Evolutionary conservation across 2,329 filamentous ascomycete species (phyloP).

Genomic region (Nemania sp.): DNA sequence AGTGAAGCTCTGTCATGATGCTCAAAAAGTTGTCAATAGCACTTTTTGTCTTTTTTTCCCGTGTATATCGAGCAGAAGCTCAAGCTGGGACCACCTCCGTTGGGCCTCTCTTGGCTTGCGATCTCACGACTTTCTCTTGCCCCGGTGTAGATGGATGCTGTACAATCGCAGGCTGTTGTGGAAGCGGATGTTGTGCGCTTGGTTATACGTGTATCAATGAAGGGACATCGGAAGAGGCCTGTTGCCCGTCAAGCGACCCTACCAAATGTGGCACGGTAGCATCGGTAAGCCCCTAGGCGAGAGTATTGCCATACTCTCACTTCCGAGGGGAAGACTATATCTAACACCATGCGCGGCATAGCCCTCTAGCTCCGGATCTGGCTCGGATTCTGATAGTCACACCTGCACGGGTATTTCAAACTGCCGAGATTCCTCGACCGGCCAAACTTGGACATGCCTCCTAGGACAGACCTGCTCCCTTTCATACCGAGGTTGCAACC

Average conservation of each 20-base stretch:
- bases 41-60: no score
- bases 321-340: no score
- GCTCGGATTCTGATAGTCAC: not conserved
- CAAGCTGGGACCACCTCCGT: constrained; percentile 13
- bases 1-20: no score
- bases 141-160: not conserved
- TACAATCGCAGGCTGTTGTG: constrained; percentile 1
- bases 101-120: constrained; percentile 15
- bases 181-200: constrained; percentile 18
- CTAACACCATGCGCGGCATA: no score
- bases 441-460: constrained; percentile 18
- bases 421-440: constrained; percentile 11
- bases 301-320: no score
- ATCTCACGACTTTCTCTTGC: constrained; percentile 20
- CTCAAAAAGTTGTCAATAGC: no score
- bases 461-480: constrained; percentile 16
- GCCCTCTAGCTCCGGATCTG: no score
- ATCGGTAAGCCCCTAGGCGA: not conserved
- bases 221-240: constrained; percentile 20
- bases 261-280: constrained; percentile 16
- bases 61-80: not conserved
- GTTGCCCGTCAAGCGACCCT: constrained; percentile 18
- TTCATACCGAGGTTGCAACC: constrained; percentile 14
- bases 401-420: constrained; percentile 19
- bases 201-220: constrained; percentile 22